Evolutionary conservation across 495 filamentous ascomycete genomes (phyloP).

Genomic region (Penicillium robsamsonii): DNA sequence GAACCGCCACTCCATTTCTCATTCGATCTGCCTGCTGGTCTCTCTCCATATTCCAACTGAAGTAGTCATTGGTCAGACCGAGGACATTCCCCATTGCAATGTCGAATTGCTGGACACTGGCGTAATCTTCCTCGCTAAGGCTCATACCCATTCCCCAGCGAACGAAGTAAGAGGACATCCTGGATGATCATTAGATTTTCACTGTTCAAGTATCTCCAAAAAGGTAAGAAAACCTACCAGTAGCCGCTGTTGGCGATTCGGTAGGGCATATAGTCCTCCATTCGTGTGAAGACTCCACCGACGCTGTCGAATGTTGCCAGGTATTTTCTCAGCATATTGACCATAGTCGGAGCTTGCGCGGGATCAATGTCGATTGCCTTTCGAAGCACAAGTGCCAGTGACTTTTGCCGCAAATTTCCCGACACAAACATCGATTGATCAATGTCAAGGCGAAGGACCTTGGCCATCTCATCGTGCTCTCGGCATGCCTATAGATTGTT

Average conservation of each 20-base stretch:
- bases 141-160: neutral
- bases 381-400: neutral
- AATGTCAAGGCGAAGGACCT: neutral
- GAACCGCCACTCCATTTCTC: constrained; percentile 8
- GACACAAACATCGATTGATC: neutral
- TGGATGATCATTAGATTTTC: neutral
- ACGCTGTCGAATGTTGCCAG: constrained; percentile 10
- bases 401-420: neutral
- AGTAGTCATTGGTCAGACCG: constrained; percentile 15
- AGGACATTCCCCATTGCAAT: constrained; percentile 11
- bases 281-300: constrained; percentile 1
- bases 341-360: neutral
- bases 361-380: neutral
- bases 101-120: neutral
- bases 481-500: neutral
- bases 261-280: constrained; percentile 12
- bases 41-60: constrained; percentile 11
- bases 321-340: constrained; percentile 1
- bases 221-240: neutral
- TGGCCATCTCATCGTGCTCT: neutral
- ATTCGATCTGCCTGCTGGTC: constrained; percentile 11
- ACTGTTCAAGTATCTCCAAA: no score
- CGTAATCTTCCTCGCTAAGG: constrained; percentile 7
- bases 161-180: constrained; percentile 1
- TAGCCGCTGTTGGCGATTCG: constrained; percentile 10